These are phyloP conservation scores for Diaporthe capsici DNA, from an alignment of 2,329 filamentous ascomycete species.

Conservation along the genomic window DNA sequence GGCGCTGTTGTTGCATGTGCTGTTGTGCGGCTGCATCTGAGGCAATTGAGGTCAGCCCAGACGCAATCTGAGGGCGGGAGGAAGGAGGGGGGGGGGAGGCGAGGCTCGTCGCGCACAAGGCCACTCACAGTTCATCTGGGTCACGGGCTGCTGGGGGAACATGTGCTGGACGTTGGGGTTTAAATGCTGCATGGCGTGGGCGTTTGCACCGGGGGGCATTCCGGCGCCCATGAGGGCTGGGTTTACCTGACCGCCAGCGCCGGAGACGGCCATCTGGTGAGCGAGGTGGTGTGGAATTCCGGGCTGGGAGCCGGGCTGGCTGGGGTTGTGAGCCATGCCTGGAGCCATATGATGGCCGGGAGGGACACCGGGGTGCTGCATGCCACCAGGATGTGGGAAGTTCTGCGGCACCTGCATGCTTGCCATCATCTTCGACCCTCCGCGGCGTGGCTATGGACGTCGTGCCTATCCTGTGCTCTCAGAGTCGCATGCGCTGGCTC, in stretches of 20 bases:
- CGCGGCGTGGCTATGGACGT: conserved; percentile 73
- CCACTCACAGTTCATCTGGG: conserved; percentile 53
- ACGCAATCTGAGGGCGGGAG: background rate
- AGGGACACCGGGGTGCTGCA: conserved; percentile 79
- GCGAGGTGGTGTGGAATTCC: conserved; percentile 77
- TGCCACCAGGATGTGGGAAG: conserved; percentile 76
- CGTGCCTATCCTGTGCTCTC: conserved; percentile 52
- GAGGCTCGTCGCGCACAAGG: conserved; percentile 33
- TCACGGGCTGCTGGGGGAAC: conserved; percentile 68
- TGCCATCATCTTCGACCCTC: conserved; percentile 79
- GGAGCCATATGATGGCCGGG: conserved; percentile 75
- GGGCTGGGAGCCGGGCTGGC: conserved; percentile 77
- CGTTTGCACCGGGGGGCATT: conserved; percentile 80
- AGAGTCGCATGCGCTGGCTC: conserved; percentile 63
- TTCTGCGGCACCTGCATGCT: conserved; percentile 69
- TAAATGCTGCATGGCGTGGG: conserved; percentile 80
- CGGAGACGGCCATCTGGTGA: conserved; percentile 80
- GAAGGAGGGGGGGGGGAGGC: background rate
- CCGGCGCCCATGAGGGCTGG: conserved; percentile 78
- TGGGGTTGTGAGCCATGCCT: conserved; percentile 77
- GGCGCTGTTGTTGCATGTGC: conserved; percentile 68
- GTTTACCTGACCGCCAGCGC: conserved; percentile 79
- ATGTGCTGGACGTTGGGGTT: conserved; percentile 73
- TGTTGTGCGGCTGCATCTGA: conserved; percentile 49
- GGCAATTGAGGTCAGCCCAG: conserved; percentile 45